Conservation (phyloP, 805 yeast species). For the Cyberlindnera subsufficiens region DNA sequence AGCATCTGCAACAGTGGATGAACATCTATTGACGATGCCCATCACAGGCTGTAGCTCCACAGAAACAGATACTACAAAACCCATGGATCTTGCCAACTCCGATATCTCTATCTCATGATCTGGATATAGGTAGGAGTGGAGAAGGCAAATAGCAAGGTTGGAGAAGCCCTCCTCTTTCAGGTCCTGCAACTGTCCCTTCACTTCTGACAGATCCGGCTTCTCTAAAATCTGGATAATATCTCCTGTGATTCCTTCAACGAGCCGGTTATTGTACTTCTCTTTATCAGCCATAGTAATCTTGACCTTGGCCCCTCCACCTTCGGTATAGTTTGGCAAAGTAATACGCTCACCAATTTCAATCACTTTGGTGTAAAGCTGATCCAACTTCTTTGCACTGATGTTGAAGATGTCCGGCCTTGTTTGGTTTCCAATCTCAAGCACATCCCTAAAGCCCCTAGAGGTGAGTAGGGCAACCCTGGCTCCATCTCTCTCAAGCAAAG, state of each 20-base stretch:
- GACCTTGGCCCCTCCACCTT: constrained; percentile 37
- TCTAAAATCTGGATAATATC: constrained; percentile 35
- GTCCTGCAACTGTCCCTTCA: constrained; percentile 35
- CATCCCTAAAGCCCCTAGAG: constrained; percentile 46
- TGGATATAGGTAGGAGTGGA: constrained; percentile 71
- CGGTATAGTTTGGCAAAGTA: constrained; percentile 50
- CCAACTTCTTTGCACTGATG: constrained; percentile 48
- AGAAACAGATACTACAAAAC: constrained; percentile 60
- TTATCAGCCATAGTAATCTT: constrained; percentile 26
- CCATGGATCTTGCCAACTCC: constrained; percentile 54
- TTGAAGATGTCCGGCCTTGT: constrained; percentile 46
- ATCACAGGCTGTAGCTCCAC: constrained; percentile 33
- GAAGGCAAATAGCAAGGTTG: constrained; percentile 65
- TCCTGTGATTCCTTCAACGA: constrained; percentile 36
- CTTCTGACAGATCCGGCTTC: constrained; percentile 29
- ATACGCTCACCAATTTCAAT: constrained; percentile 47
- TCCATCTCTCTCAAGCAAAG: constrained; percentile 46
- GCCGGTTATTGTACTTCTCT: constrained; percentile 28
- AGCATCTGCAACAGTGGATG: constrained; percentile 37
- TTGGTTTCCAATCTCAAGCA: constrained; percentile 44
- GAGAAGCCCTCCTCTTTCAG: constrained; percentile 53
- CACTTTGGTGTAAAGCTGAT: constrained; percentile 58
- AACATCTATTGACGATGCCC: constrained; percentile 34
- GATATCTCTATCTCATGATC: constrained; percentile 61
- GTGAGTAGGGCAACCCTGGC: constrained; percentile 41